Conservation (phyloP, 345 rosid species). For the Cochlearia excelsa region DNA sequence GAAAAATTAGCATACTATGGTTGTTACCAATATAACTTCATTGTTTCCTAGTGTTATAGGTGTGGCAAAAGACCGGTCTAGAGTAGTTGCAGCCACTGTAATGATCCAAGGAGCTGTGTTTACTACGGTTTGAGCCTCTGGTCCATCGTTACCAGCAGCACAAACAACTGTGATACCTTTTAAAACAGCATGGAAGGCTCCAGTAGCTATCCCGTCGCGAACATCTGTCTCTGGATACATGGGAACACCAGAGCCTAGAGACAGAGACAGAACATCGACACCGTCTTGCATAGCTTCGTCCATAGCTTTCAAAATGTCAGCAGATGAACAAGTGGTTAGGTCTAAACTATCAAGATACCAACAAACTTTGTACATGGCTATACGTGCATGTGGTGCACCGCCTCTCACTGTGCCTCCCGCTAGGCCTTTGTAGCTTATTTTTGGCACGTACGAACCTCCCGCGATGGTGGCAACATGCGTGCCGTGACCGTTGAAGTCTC, state of each 20-base stretch:
- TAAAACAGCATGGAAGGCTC: constrained; percentile 48
- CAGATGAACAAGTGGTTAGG: constrained; percentile 28
- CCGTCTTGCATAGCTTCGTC: constrained; percentile 57
- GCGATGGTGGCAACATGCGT: constrained; percentile 51
- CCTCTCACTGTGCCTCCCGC: constrained; percentile 45
- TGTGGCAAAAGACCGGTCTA: constrained; percentile 50
- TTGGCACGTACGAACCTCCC: constrained; percentile 41
- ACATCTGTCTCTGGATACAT: constrained; percentile 36
- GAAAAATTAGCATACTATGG: neutral
- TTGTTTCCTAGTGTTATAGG: constrained; percentile 40
- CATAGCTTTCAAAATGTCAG: constrained; percentile 50
- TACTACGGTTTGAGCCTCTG: constrained; percentile 40
- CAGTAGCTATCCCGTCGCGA: constrained; percentile 36
- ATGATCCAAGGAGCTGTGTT: constrained; percentile 53
- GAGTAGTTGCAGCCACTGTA: constrained; percentile 48
- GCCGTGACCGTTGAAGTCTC: constrained; percentile 55
- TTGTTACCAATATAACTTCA: constrained; percentile 34
- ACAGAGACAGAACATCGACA: constrained; percentile 48
- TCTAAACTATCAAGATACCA: constrained; percentile 33
- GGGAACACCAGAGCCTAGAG: constrained; percentile 35
- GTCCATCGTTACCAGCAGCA: constrained; percentile 40
- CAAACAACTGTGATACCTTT: constrained; percentile 44
- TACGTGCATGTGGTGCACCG: constrained; percentile 42
- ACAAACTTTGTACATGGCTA: constrained; percentile 56
- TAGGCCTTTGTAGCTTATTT: constrained; percentile 44